phyloP scores from a whole-genome alignment of 148 eudicot genomes.

The Chenopodium quinoa region DNA sequence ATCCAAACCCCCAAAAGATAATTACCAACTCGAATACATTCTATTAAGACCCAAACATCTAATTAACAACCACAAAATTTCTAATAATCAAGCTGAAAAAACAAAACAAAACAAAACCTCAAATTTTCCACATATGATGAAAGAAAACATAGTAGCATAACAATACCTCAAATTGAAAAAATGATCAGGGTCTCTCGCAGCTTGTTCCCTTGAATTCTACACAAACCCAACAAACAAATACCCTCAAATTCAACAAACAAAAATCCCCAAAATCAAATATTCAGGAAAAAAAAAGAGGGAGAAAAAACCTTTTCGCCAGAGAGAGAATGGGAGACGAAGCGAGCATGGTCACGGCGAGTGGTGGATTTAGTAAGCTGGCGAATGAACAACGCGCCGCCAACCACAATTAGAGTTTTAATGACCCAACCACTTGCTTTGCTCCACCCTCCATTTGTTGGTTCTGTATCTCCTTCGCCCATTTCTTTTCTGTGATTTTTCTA shows the following conservation, averaged over 20 bases:
- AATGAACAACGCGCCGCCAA: too few relatives aligned
- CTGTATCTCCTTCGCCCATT: too few relatives aligned
- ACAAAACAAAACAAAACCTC: not conserved
- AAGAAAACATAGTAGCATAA: not conserved
- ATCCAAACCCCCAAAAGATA: not conserved
- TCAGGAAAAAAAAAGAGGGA: too few relatives aligned
- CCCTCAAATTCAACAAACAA: constrained; percentile 1
- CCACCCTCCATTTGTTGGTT: too few relatives aligned
- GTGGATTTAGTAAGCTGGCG: too few relatives aligned
- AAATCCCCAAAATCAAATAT: not conserved
- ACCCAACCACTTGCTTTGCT: too few relatives aligned
- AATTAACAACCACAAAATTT: not conserved
- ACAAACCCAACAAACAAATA: constrained; percentile 2
- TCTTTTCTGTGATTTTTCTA: too few relatives aligned
- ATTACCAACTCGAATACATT: not conserved
- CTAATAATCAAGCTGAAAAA: not conserved
- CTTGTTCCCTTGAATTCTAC: constrained; percentile 71
- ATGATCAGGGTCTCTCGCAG: constrained; percentile 80
- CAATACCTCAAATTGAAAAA: constrained; percentile 85
- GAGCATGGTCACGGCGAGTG: too few relatives aligned
- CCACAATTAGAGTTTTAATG: too few relatives aligned
- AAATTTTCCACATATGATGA: not conserved
- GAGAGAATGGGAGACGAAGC: too few relatives aligned
- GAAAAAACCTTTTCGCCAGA: too few relatives aligned
- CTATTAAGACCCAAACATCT: not conserved